phyloP scores from a whole-genome alignment of 371 early-diverging fungal genomes.

The Mucor indicus region DNA sequence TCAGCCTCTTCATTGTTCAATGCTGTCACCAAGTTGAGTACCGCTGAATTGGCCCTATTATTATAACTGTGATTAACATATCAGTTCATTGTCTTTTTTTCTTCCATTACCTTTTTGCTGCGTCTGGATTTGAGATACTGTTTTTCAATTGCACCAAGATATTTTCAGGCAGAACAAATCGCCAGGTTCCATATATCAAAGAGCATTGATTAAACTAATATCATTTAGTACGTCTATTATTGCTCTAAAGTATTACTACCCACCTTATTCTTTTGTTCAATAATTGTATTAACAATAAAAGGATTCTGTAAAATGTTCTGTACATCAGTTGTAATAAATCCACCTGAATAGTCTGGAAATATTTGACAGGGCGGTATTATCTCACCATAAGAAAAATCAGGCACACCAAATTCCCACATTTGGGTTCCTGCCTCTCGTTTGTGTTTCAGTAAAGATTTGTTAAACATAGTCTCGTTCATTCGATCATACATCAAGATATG shows the following conservation, averaged over 20 bases:
- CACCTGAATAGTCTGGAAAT: constrained; percentile 20
- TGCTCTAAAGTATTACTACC: neutral
- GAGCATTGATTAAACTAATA: constrained; percentile 6
- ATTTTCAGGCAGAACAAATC: constrained; percentile 13
- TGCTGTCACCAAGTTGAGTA: constrained; percentile 1
- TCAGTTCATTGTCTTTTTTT: neutral
- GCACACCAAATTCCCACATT: constrained; percentile 22
- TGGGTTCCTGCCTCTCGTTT: constrained; percentile 15
- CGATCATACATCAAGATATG: constrained; percentile 17
- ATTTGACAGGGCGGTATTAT: constrained; percentile 10
- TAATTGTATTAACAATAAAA: constrained; percentile 1
- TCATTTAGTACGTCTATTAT: neutral
- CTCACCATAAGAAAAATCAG: neutral
- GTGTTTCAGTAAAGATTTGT: constrained; percentile 6
- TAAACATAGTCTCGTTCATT: neutral
- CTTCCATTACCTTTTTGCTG: neutral
- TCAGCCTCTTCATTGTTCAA: neutral
- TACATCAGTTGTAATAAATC: constrained; percentile 19
- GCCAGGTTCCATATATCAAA: constrained; percentile 13
- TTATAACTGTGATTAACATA: neutral
- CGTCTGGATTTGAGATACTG: neutral
- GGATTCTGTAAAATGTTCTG: constrained; percentile 10
- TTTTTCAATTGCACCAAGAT: neutral
- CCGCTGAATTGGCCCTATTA: constrained; percentile 2
- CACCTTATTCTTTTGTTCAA: constrained; percentile 3